phyloP scores from a whole-genome alignment of 2,329 filamentous ascomycete genomes.

The Plectosphaerella cucumerina region DNA sequence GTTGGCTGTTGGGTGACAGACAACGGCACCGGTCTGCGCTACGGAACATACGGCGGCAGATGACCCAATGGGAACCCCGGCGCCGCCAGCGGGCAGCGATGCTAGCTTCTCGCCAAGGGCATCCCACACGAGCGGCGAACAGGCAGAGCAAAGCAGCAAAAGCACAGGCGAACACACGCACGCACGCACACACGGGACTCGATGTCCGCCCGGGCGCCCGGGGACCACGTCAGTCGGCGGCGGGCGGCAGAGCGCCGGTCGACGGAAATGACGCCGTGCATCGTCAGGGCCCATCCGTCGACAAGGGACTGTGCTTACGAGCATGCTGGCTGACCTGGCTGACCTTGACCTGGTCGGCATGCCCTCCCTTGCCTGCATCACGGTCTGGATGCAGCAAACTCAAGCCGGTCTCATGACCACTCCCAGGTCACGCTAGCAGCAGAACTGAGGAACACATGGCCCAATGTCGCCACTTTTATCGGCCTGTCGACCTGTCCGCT shows the following conservation, averaged over 20 bases:
- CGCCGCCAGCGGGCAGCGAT: background rate
- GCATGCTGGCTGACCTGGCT: constrained; percentile 2
- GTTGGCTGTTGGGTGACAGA: background rate
- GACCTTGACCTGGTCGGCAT: constrained; percentile 7
- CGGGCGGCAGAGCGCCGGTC: background rate
- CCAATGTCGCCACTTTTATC: constrained; percentile 3
- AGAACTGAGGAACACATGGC: constrained; percentile 14
- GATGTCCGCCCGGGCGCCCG: background rate
- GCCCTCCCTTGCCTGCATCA: constrained; percentile 2
- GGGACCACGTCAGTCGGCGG: background rate
- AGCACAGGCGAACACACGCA: too few relatives aligned
- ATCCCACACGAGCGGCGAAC: too few relatives aligned
- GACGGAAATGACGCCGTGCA: background rate
- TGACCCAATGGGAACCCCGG: constrained; percentile 1
- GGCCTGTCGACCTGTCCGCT: too few relatives aligned
- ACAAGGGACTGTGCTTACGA: too few relatives aligned
- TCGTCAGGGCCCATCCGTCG: background rate
- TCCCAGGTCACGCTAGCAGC: constrained; percentile 12
- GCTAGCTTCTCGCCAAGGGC: too few relatives aligned
- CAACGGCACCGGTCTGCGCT: background rate
- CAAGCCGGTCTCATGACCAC: constrained; percentile 13
- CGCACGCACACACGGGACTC: too few relatives aligned
- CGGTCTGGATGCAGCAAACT: constrained; percentile 13
- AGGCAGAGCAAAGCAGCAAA: too few relatives aligned
- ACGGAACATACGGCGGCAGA: constrained; percentile 1